Base-by-base conservation (phyloP, 768 basidiomycete species). In the Chalciporus sphaerocephalus region DNA sequence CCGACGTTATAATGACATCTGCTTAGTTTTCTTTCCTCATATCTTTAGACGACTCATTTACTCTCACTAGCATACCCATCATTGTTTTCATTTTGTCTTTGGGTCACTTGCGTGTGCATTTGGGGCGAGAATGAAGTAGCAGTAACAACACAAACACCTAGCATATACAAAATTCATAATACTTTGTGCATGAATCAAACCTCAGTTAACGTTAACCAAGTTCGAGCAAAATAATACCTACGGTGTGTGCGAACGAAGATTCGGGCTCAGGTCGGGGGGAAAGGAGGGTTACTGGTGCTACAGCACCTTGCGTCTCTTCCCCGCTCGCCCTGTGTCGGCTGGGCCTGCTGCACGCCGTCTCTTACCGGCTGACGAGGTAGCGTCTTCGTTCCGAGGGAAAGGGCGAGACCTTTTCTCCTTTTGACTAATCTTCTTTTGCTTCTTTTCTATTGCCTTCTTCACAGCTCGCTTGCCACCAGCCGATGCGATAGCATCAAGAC, bases 371-470 rank as follows among this genome's bases (percentile, higher is more conserved):
- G 49, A 22, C 43, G 44, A 11, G 45, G 53, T 51, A 18, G 13
- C 22, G 9, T 43, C 55, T 49, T 50, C 53, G 20, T 34, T 54
- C 43, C 56, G 57, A 23, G 72, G 59, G 61, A 82, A 85, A 11
- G 93, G 93, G 42, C 91, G 72, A 46, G 77, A 83, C 57, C 80
- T 86, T 68, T 94, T 95, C 73, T 95, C 93, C 65, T 87, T 92
- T 65, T 92, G 89, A 40, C 76, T 76, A 16, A 85, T 70, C 72
- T 93, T 95, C 65, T 80, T 89, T 66, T 88, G 83, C 64, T 83
- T 92, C 76, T 88, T 94, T 56, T 89, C 89, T 22, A 95, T 81
- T 5, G 81, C 89, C 66, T 86, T 92, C 61, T 86, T 89, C 42
- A 94, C 87, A 1, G 91, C 90, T 4, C 74, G 68, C 52, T 79